phyloP scores from a whole-genome alignment of 2,329 filamentous ascomycete genomes.

The Tetracladium maxilliforme region DNA sequence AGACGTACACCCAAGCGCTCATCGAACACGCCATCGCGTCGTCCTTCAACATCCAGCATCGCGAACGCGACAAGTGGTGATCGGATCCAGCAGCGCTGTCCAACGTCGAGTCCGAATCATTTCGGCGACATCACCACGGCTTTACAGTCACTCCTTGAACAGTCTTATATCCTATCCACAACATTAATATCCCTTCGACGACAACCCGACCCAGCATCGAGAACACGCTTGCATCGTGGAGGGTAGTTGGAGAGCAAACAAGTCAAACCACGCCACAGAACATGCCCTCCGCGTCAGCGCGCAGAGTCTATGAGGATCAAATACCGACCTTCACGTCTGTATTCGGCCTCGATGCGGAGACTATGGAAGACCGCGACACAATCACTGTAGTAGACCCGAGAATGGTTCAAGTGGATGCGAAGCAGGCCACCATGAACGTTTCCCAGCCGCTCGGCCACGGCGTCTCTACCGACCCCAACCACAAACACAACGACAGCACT shows the following conservation, averaged over 20 bases:
- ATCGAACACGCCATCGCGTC: too few relatives aligned
- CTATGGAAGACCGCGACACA: conserved; percentile 34
- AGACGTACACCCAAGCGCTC: too few relatives aligned
- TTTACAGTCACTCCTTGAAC: too few relatives aligned
- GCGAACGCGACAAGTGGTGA: too few relatives aligned
- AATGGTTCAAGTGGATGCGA: conserved; percentile 32
- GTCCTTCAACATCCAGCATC: too few relatives aligned
- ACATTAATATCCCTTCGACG: too few relatives aligned
- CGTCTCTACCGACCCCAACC: conserved; percentile 32
- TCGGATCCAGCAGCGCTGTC: too few relatives aligned
- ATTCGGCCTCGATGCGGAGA: conserved; percentile 48
- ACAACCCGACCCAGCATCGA: neutral
- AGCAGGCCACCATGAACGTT: conserved; percentile 15
- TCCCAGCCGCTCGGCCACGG: conserved; percentile 16
- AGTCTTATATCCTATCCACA: too few relatives aligned
- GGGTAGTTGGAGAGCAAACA: conserved; percentile 2
- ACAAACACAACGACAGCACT: conserved; percentile 64
- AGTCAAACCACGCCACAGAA: conserved; percentile 12
- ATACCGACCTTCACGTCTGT: conserved; percentile 68
- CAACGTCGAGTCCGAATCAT: too few relatives aligned
- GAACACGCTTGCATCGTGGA: conserved; percentile 4
- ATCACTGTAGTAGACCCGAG: conserved; percentile 39
- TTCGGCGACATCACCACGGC: too few relatives aligned
- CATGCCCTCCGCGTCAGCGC: conserved; percentile 47
- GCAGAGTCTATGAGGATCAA: conserved; percentile 51